These are phyloP conservation scores for Vanrija humicola DNA, from an alignment of 1,284 basidiomycete genomes.

Conservation along the genomic window DNA sequence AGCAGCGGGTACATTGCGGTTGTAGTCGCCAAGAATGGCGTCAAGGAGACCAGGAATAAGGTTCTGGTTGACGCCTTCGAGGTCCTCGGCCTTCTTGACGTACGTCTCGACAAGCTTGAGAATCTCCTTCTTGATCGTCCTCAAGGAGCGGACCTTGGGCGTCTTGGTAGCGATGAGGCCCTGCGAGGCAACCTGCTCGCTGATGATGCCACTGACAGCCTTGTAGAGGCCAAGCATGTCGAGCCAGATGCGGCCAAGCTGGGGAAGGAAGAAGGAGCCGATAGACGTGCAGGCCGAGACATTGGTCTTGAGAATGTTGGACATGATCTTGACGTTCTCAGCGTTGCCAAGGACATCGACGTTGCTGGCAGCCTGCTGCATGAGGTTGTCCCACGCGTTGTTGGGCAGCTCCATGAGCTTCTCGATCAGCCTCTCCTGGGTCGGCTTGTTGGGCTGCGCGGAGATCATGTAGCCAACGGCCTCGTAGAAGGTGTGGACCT, in stretches of 20 bases:
- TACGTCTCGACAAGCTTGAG: conserved; percentile 96
- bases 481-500: conserved; percentile 96
- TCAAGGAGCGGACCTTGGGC: conserved; percentile 87
- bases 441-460: conserved; percentile 94
- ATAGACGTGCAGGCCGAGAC: conserved; percentile 97
- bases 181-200: conserved; percentile 82
- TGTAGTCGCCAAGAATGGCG: conserved; percentile 95
- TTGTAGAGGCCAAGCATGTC: conserved; percentile 99
- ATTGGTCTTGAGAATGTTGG: conserved; percentile 98
- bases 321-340: conserved; percentile 96
- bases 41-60: conserved; percentile 95
- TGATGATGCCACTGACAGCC: conserved; percentile 96
- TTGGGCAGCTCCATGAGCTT: conserved; percentile 98
- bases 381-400: conserved; percentile 95
- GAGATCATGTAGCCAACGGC: conserved; percentile 99
- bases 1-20: conserved; percentile 86
- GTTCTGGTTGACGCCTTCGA: conserved; percentile 84
- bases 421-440: conserved; percentile 89
- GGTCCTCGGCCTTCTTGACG: conserved; percentile 92
- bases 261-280: conserved; percentile 93
- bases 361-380: conserved; percentile 91
- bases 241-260: conserved; percentile 92
- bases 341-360: conserved; percentile 86
- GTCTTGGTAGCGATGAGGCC: conserved; percentile 93
- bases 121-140: conserved; percentile 99